Conservation (phyloP, 2,329 filamentous ascomycete species). For the Biscogniauxia mediterranea region DNA sequence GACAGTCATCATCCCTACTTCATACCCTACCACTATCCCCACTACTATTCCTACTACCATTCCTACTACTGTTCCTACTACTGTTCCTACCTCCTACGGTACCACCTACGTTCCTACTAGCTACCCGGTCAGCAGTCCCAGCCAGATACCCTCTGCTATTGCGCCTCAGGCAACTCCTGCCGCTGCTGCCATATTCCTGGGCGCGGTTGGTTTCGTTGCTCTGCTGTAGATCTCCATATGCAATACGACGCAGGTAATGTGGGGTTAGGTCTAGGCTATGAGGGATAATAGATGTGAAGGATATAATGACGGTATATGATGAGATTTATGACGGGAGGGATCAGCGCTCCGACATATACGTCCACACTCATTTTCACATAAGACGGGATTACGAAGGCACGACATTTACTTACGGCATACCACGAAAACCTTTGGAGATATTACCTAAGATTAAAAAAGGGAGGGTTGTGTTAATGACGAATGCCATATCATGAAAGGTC, state of each 20-base stretch:
- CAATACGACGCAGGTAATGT: background rate
- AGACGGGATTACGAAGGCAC: background rate
- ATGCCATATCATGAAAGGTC: no score
- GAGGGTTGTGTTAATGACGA: no score
- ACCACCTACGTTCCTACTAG: constrained; percentile 2
- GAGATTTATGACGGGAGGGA: background rate
- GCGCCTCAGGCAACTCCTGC: constrained; percentile 17
- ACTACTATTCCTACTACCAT: background rate
- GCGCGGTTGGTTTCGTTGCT: constrained; percentile 28
- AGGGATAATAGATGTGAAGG: background rate
- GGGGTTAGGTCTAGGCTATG: background rate
- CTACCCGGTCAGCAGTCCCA: constrained; percentile 1
- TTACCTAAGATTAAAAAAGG: background rate
- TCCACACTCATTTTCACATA: background rate
- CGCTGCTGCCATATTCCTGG: constrained; percentile 26
- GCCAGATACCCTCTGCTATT: constrained; percentile 10
- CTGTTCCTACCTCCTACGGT: constrained; percentile 6
- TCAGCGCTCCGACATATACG: background rate
- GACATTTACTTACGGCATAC: background rate
- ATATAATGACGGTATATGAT: background rate
- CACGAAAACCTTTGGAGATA: background rate
- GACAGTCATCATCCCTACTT: constrained; percentile 22
- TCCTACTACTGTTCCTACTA: constrained; percentile 3
- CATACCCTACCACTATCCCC: constrained; percentile 9
- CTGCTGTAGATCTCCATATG: constrained; percentile 19